Evolutionary conservation across 2,329 filamentous ascomycete species (phyloP).

Genomic region (Pestalotiopsis fici): DNA sequence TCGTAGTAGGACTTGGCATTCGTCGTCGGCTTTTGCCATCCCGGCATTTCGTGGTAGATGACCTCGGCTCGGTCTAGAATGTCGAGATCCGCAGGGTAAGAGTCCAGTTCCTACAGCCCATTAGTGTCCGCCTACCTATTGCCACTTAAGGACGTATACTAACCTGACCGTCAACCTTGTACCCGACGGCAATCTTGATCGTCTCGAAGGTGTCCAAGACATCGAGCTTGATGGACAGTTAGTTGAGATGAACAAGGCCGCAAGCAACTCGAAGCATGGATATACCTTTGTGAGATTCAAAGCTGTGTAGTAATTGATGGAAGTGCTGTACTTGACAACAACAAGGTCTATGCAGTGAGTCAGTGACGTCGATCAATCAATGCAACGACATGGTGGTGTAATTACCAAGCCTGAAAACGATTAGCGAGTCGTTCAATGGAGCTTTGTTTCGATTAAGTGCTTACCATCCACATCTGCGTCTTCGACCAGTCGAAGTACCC

Average conservation of each 20-base stretch:
- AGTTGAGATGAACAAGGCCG: background rate
- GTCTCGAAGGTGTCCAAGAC: conserved; percentile 73
- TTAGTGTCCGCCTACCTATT: background rate
- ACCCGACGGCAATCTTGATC: conserved; percentile 74
- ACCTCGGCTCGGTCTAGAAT: conserved; percentile 62
- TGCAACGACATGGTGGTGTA: conserved; percentile 16
- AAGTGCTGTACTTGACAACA: conserved; percentile 64
- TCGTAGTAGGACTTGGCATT: conserved; percentile 61
- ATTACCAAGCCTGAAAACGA: conserved; percentile 10
- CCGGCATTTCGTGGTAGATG: conserved; percentile 67
- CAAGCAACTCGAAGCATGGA: background rate
- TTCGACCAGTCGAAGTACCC: conserved; percentile 43
- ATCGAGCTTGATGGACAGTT: conserved; percentile 51
- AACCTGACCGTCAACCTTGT: conserved; percentile 47
- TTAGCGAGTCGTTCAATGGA: background rate
- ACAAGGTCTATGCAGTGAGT: conserved; percentile 61
- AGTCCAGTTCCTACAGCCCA: conserved; percentile 47
- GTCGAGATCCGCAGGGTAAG: conserved; percentile 65
- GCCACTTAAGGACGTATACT: background rate
- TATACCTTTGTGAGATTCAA: conserved; percentile 56
- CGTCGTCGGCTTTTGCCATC: conserved; percentile 69
- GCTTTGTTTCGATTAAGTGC: background rate
- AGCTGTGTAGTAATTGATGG: conserved; percentile 67
- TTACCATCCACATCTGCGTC: conserved; percentile 55
- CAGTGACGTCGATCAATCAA: background rate